Percentiles rank a stretch among this genome's conserved stretches.
Conservation (phyloP, 306 rosid genomes). For the Fagus sylvatica region DNA sequence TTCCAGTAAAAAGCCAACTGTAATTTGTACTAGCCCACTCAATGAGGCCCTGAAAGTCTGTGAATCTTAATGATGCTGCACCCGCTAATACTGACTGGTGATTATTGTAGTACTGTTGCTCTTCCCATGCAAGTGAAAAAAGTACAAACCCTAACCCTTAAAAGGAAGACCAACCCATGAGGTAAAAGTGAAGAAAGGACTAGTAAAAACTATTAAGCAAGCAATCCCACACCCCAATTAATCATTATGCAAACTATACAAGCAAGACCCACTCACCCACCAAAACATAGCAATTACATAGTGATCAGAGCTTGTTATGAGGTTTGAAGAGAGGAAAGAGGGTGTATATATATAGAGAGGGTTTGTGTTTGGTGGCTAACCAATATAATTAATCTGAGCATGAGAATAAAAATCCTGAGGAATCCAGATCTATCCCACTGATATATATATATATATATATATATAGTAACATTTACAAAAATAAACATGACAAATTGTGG, state of each 20-base stretch:
- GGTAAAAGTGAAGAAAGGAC: slow-evolving; percentile 6
- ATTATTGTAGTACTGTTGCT: neutral
- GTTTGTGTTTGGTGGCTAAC: neutral
- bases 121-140: slow-evolving; percentile 16
- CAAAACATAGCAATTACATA: neutral
- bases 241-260: slow-evolving; percentile 1
- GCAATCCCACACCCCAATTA: neutral
- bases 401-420: neutral
- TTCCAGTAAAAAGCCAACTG: neutral
- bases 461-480: neutral
- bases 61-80: slow-evolving; percentile 71
- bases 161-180: slow-evolving; percentile 4
- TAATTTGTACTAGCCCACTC: neutral
- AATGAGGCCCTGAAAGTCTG: slow-evolving; percentile 26
- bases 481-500: neutral
- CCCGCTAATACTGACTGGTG: slow-evolving; percentile 42
- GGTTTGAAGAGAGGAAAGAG: neutral
- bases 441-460: neutral
- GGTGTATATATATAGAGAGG: neutral
- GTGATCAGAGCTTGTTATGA: neutral
- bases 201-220: neutral
- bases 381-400: neutral
- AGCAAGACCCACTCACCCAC: neutral
- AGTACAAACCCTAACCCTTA: slow-evolving; percentile 38
- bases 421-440: neutral